Conservation (phyloP, 108 stramenopile species). For the Heterococcus sp. region DNA sequence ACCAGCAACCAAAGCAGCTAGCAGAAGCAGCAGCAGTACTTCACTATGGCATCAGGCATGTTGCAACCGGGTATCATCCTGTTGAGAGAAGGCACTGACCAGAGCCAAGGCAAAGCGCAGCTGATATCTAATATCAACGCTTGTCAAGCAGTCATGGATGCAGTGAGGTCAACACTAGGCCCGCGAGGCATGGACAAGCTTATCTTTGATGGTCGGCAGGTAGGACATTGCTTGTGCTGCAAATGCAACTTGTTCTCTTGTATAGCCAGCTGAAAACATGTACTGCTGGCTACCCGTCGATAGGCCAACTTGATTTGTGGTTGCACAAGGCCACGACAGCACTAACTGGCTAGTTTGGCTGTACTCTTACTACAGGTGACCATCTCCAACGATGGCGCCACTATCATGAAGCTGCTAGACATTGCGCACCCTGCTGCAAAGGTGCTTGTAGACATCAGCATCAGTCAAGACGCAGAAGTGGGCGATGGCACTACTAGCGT, state of each 20-base stretch:
- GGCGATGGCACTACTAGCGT: conserved; percentile 98
- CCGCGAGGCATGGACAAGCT: conserved; percentile 99
- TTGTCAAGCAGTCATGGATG: conserved; percentile 82
- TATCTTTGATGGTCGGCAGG: conserved; percentile 72
- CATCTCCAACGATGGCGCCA: conserved; percentile 97
- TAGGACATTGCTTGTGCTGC: neutral
- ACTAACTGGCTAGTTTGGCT: neutral
- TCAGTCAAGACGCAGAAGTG: conserved; percentile 93
- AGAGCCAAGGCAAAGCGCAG: conserved; percentile 95
- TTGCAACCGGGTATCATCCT: conserved; percentile 87
- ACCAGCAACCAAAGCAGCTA: neutral
- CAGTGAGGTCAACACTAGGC: conserved; percentile 90
- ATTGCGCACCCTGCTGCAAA: conserved; percentile 98
- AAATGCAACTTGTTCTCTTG: too few species aligned
- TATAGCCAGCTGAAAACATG: too few species aligned
- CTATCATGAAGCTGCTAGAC: conserved; percentile 93
- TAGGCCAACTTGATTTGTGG: neutral
- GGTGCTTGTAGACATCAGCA: conserved; percentile 93
- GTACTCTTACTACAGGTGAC: conserved; percentile 61
- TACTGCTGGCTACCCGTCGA: too few species aligned
- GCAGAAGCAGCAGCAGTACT: too few species aligned
- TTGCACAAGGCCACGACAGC: neutral
- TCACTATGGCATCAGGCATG: conserved; percentile 51
- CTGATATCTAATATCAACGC: conserved; percentile 98
- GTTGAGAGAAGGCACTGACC: conserved; percentile 97